A percentile compares a stretch with the other conserved stretches of the same genome.
Conservation (phyloP, 495 filamentous ascomycete species). For the Neurospora sp. region DNA sequence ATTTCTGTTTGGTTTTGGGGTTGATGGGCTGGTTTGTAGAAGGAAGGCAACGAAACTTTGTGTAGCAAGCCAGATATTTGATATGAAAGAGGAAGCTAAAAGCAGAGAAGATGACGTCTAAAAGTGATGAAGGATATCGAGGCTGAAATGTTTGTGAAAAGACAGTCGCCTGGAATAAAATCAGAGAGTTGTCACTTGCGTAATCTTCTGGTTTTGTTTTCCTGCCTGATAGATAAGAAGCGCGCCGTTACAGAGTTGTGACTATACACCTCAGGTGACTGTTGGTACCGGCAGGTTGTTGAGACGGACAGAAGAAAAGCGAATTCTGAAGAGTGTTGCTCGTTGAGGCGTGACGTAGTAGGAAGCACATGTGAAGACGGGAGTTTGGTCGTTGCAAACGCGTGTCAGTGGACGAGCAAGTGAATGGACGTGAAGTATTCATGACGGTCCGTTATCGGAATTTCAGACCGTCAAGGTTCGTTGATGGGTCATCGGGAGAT, state of each 20-base stretch:
- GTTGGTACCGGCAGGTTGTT: not conserved
- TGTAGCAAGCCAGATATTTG: not conserved
- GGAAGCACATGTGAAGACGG: not conserved
- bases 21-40: not conserved
- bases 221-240: not conserved
- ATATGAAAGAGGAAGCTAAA: not conserved
- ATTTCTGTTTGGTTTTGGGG: not conserved
- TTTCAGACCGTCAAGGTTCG: not conserved
- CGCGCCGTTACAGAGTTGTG: not conserved
- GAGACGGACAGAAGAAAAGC: not conserved
- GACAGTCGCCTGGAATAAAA: not conserved
- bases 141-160: not conserved
- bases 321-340: not conserved
- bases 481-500: not conserved
- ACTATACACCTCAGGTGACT: not conserved
- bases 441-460: not conserved
- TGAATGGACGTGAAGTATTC: not conserved
- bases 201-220: not conserved
- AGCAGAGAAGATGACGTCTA: not conserved
- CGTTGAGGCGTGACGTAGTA: not conserved
- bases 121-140: not conserved
- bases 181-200: not conserved
- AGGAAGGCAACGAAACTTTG: not conserved
- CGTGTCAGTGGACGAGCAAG: not conserved
- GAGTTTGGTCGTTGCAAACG: not conserved